Evolutionary conservation across 331 rosid genomes (phyloP).

Genomic region (Quercus lobata): DNA sequence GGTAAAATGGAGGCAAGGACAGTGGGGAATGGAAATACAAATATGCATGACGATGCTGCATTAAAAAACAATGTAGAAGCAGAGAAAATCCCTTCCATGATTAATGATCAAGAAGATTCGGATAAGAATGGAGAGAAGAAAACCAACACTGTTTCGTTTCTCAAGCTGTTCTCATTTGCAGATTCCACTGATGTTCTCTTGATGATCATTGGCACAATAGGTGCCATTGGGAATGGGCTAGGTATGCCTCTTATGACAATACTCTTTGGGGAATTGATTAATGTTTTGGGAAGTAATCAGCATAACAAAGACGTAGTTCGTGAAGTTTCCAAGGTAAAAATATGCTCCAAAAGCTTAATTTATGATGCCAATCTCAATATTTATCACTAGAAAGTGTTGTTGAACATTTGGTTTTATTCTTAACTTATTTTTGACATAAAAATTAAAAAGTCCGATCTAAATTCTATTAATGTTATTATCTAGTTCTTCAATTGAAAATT

Average conservation of each 20-base stretch:
- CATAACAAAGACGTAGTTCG: slow-evolving; percentile 3
- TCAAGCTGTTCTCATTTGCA: slow-evolving; percentile 64
- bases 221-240: slow-evolving; percentile 61
- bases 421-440: not conserved
- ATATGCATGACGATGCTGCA: slow-evolving; percentile 18
- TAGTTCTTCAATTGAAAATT: not conserved
- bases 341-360: not conserved
- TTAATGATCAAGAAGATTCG: slow-evolving; percentile 20
- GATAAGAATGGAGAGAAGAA: slow-evolving; percentile 27
- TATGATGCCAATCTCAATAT: not conserved
- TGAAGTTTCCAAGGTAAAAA: slow-evolving; percentile 50
- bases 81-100: slow-evolving; percentile 17
- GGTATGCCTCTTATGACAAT: slow-evolving; percentile 56
- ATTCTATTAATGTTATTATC: not conserved
- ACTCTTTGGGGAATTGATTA: slow-evolving; percentile 48
- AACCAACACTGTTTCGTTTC: slow-evolving; percentile 38
- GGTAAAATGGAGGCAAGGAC: slow-evolving; percentile 37
- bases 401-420: not conserved
- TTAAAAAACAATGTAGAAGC: slow-evolving; percentile 26
- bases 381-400: not conserved
- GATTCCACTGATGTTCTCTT: slow-evolving; percentile 49
- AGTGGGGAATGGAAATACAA: slow-evolving; percentile 12
- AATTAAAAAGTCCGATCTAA: not conserved
- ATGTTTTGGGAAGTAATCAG: slow-evolving; percentile 48
- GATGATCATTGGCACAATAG: slow-evolving; percentile 53